Evolutionary conservation across 345 rosid species (phyloP).

Genomic region (Conringia planisiliqua): DNA sequence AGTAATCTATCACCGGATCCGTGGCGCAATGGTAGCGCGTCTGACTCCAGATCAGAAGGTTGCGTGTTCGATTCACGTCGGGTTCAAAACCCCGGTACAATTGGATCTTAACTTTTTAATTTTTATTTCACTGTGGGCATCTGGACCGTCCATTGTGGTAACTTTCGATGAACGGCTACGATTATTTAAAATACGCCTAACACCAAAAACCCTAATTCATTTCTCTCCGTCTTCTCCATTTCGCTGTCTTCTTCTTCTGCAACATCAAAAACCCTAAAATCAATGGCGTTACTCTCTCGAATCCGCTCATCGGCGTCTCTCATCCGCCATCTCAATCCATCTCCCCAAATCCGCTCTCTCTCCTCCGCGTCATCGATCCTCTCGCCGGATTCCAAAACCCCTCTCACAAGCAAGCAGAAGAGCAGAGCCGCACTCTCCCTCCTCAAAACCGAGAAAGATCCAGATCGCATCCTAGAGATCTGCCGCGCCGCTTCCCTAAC

Average conservation of each 20-base stretch:
- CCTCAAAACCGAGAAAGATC: conserved; percentile 63
- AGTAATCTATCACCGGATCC: too few species aligned
- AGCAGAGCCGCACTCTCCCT: conserved; percentile 68
- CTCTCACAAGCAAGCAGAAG: conserved; percentile 55
- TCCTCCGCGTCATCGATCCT: conserved; percentile 42
- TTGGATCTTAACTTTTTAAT: not conserved
- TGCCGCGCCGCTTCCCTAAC: conserved; percentile 75
- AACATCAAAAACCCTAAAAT: conserved; percentile 1
- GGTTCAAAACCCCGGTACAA: conserved; percentile 17
- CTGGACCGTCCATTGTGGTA: not conserved
- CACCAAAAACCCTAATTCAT: conserved; percentile 6
- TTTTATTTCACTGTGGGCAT: not conserved
- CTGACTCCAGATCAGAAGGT: conserved; percentile 99
- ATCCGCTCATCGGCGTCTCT: conserved; percentile 35
- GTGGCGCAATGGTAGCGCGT: conserved; percentile 99
- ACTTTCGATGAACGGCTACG: conserved; percentile 8
- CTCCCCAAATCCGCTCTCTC: conserved; percentile 10
- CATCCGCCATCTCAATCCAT: conserved; percentile 24
- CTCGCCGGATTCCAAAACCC: conserved; percentile 38
- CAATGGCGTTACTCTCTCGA: conserved; percentile 48
- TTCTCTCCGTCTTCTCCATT: not conserved
- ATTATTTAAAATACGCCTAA: not conserved
- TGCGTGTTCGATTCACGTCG: conserved; percentile 74
- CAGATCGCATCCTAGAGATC: conserved; percentile 74
- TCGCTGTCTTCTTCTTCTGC: not conserved